phyloP scores from a whole-genome alignment of 768 basidiomycete genomes.

The Boletus huronensis region DNA sequence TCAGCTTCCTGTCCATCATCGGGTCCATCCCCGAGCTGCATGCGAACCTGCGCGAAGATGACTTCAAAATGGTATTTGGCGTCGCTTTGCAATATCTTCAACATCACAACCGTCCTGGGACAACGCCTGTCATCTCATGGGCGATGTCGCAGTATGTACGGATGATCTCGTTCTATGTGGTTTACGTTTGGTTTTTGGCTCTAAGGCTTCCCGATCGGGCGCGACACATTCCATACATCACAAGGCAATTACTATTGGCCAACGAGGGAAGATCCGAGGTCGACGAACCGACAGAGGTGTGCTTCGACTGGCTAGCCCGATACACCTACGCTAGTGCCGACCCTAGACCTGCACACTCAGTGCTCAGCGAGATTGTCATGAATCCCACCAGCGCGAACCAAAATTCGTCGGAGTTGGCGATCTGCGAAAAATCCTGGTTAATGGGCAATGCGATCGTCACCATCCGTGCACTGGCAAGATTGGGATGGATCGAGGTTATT shows the following conservation, averaged over 20 bases:
- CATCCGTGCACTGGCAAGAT: constrained; percentile 62
- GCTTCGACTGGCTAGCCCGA: constrained; percentile 95
- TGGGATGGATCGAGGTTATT: constrained; percentile 87
- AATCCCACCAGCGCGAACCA: constrained; percentile 39
- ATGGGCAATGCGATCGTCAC: constrained; percentile 83
- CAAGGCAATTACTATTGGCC: constrained; percentile 78
- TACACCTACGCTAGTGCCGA: constrained; percentile 95
- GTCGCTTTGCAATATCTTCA: constrained; percentile 93
- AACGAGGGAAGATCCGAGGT: constrained; percentile 70
- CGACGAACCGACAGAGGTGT: constrained; percentile 92
- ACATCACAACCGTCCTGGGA: constrained; percentile 71
- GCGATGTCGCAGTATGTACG: constrained; percentile 90
- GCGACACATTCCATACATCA: constrained; percentile 80
- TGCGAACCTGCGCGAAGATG: constrained; percentile 85
- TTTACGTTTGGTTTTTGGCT: constrained; percentile 94
- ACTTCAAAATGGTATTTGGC: constrained; percentile 92
- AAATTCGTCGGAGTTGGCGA: constrained; percentile 36
- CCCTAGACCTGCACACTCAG: constrained; percentile 78
- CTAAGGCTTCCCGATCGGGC: constrained; percentile 79
- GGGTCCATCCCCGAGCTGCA: constrained; percentile 78
- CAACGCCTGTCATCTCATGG: constrained; percentile 66
- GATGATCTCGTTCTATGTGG: constrained; percentile 82
- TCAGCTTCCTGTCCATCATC: constrained; percentile 85
- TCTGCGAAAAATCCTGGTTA: constrained; percentile 78
- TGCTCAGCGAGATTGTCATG: constrained; percentile 78